Evolutionary conservation across 2,329 filamentous ascomycete genomes (phyloP), one percentile per base, ranked within the genome.

Genomic region (Cercospora sp.): DNA sequence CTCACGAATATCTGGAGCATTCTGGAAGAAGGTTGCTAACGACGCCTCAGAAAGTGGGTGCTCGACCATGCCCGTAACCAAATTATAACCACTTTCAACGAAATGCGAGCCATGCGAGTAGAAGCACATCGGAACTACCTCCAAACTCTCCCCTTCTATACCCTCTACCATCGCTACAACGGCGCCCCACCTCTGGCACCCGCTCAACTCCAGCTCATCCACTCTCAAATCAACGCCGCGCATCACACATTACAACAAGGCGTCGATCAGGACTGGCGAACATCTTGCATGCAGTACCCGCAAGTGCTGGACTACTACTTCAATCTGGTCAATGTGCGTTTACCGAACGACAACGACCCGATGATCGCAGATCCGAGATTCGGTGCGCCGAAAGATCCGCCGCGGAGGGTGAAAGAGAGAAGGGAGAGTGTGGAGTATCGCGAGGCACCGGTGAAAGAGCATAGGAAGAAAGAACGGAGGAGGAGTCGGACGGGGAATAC

Each of bases 301-400:
- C 90, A 93, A 76, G 89, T 94, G n/a, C 82, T 94, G 64, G 89
- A 93, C 79, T 93, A 94, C 79, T 94, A 91, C 77, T 94, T 90
- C 79, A 84, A 87, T 68, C 82, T 93, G 42, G 89, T 93, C 40
- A 86, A 89, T 64, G 78, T 93, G 67, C 86, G 83, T 23, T 79
- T 92, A 4, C 91, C 91, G 0, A 80, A 80, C 48, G 89, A 92
- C 66, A 71, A 76, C 16, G 78, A 79, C 30, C 72, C 75, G 16
- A 74, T 75, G 42, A 79, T 84, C 1, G 59, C 74, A 12, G 76
- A 80, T 61, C 81, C 81, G 3, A 60, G 69, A 13, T 75, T 77
- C 63, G 75, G 76, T 13, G 67, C 61, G 9, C 55, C 68, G 3
- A 61, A 59, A 36, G 51, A 64, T 58, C 62, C 51, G 6, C 62